Evolutionary conservation across 495 filamentous ascomycete species (phyloP).

Genomic region (Pseudomonodictys pantanalensis): DNA sequence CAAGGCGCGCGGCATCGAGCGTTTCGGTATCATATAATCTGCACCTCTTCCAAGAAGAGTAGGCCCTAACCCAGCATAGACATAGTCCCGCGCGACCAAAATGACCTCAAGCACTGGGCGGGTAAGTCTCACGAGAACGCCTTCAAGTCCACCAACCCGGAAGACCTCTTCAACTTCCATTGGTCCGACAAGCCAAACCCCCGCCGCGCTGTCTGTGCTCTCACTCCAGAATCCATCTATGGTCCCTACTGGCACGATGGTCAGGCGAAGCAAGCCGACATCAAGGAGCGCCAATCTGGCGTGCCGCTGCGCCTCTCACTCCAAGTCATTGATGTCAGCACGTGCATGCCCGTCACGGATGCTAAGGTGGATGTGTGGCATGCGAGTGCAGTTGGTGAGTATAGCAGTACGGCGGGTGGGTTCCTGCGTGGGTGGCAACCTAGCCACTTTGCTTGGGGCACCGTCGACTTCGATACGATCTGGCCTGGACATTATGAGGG

Average conservation of each 20-base stretch:
- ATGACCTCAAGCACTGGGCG: neutral
- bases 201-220: neutral
- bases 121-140: neutral
- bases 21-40: neutral
- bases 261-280: neutral
- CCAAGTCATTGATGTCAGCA: conserved; percentile 11
- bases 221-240: conserved; percentile 11
- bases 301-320: conserved; percentile 5
- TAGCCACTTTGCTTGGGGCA: conserved; percentile 1
- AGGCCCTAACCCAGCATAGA: neutral
- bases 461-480: conserved; percentile 16
- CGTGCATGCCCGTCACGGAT: neutral
- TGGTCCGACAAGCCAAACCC: neutral
- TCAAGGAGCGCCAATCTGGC: neutral
- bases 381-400: neutral
- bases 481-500: conserved; percentile 11
- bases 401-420: neutral
- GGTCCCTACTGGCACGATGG: conserved; percentile 12
- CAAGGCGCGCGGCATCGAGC: neutral
- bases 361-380: conserved; percentile 15
- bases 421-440: conserved; percentile 10
- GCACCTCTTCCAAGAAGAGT: neutral
- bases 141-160: neutral
- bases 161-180: conserved; percentile 3
- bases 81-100: neutral